These are phyloP conservation scores for Camelina neglecta DNA, from an alignment of 345 rosid genomes.

Conservation along the genomic window DNA sequence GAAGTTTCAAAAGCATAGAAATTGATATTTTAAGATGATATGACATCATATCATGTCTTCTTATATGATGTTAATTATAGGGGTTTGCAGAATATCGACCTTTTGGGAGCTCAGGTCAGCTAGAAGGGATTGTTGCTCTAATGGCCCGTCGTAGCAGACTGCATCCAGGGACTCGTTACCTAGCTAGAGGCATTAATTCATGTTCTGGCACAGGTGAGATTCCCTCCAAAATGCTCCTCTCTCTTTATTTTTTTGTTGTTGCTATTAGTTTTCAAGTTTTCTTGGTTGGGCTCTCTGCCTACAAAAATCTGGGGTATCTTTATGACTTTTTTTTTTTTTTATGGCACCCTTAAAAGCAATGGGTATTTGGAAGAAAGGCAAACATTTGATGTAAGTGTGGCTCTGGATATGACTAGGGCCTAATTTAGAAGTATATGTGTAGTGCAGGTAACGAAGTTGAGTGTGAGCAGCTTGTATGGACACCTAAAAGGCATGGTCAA, in stretches of 20 bases:
- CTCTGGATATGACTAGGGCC: conserved; percentile 39
- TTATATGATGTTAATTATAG: conserved; percentile 75
- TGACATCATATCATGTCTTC: conserved; percentile 39
- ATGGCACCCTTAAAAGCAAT: conserved; percentile 24
- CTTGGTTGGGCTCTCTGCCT: conserved; percentile 15
- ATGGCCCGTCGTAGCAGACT: conserved; percentile 95
- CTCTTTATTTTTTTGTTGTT: conserved; percentile 8
- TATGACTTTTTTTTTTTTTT: conserved; percentile 14
- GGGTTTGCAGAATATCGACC: conserved; percentile 96
- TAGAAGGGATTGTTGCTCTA: conserved; percentile 90
- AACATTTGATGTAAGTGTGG: conserved; percentile 10
- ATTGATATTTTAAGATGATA: conserved; percentile 19
- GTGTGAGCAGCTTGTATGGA: conserved; percentile 98
- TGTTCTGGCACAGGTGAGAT: conserved; percentile 92
- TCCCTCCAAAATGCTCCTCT: conserved; percentile 25
- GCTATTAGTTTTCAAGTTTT: conserved; percentile 16
- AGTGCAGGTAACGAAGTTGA: conserved; percentile 96
- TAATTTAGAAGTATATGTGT: conserved; percentile 45
- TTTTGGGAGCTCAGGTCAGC: conserved; percentile 91
- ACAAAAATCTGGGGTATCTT: conserved; percentile 14
- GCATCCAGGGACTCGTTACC: conserved; percentile 98
- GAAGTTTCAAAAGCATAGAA: conserved; percentile 14
- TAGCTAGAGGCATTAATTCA: conserved; percentile 98
- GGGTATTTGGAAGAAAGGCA: conserved; percentile 13
- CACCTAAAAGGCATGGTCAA: conserved; percentile 74